These are phyloP conservation scores for Boletus semigastroideus DNA, from an alignment of 1,284 basidiomycete genomes.

Conservation along the genomic window DNA sequence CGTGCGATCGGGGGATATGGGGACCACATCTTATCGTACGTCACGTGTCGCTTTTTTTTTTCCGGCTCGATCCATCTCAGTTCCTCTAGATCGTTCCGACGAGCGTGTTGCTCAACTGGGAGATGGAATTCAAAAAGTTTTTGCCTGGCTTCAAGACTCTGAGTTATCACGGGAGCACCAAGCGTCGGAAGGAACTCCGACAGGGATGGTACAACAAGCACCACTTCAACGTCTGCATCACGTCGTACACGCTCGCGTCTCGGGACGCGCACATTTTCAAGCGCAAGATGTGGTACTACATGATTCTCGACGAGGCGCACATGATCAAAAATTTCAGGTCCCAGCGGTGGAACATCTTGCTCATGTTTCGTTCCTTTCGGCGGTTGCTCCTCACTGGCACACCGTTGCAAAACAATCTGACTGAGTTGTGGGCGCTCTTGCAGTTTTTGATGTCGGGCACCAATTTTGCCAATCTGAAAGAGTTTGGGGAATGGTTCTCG, in stretches of 20 bases:
- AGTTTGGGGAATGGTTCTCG: slow-evolving; percentile 97
- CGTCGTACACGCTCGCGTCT: slow-evolving; percentile 91
- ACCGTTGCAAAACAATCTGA: slow-evolving; percentile 94
- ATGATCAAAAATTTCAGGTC: slow-evolving; percentile 99
- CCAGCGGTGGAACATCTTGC: slow-evolving; percentile 91
- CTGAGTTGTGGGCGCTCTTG: slow-evolving; percentile 92
- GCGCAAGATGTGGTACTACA: slow-evolving; percentile 94
- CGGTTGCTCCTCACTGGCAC: slow-evolving; percentile 91
- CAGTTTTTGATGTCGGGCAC: slow-evolving; percentile 96
- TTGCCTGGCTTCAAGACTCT: slow-evolving; percentile 91
- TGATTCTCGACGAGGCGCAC: slow-evolving; percentile 96
- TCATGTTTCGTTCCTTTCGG: slow-evolving; percentile 92
- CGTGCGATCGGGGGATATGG: slow-evolving; percentile 94
- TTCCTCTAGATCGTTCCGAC: slow-evolving; percentile 79
- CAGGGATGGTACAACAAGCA: slow-evolving; percentile 94
- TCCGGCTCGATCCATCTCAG: slow-evolving; percentile 2
- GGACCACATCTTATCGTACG: slow-evolving; percentile 89
- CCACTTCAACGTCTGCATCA: slow-evolving; percentile 95
- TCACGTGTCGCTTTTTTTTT: background rate
- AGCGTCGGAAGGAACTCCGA: slow-evolving; percentile 90
- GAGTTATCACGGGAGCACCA: slow-evolving; percentile 90
- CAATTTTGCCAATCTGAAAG: slow-evolving; percentile 90
- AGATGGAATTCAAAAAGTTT: slow-evolving; percentile 99
- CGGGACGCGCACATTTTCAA: slow-evolving; percentile 95
- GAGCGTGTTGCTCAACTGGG: slow-evolving; percentile 95